Conservation (phyloP, 306 rosid genomes). For the Potentilla sterilis region DNA sequence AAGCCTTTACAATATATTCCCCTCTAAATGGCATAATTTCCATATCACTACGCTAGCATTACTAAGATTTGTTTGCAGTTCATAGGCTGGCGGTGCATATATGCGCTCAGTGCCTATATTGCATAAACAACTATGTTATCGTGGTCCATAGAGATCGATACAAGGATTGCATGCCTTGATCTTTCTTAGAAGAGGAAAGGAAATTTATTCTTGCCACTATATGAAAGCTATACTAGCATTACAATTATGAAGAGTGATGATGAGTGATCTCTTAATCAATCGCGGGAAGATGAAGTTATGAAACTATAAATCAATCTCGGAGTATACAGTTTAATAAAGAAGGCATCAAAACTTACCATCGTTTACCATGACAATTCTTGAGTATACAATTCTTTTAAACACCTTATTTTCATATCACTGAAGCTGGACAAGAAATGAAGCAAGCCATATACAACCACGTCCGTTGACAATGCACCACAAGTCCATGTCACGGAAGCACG, state of each 20-base stretch:
- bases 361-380: neutral
- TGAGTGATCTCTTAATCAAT: neutral
- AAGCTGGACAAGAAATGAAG: neutral
- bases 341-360: neutral
- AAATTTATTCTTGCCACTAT: slow-evolving; percentile 1
- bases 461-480: neutral
- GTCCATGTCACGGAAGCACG: neutral
- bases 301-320: neutral
- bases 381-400: neutral
- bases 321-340: neutral
- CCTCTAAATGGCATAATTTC: neutral
- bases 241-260: neutral
- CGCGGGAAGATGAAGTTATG: neutral
- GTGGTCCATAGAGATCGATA: slow-evolving; percentile 1
- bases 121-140: neutral
- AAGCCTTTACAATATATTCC: neutral
- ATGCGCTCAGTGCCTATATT: slow-evolving; percentile 13
- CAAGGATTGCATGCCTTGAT: neutral
- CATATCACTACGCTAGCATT: slow-evolving; percentile 12
- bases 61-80: neutral
- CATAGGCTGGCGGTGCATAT: slow-evolving; percentile 12
- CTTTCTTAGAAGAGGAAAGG: neutral
- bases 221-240: neutral
- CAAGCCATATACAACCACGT: neutral
- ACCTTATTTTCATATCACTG: neutral